These are phyloP conservation scores for Solanum neorickii DNA, from an alignment of 257 asterid species.

Conservation along the genomic window DNA sequence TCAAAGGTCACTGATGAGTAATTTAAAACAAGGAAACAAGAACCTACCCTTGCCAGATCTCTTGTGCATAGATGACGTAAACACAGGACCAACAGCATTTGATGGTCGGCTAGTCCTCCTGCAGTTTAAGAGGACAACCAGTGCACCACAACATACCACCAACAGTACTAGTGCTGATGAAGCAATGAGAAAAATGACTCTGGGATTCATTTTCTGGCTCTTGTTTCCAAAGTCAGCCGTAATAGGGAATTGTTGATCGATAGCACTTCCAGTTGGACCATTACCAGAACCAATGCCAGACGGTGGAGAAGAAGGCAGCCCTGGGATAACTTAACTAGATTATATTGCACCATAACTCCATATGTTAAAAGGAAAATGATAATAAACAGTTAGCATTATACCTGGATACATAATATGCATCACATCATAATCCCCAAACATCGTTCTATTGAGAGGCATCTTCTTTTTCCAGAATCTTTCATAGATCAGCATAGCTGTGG, in stretches of 20 bases:
- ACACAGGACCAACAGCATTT: slow-evolving; percentile 74
- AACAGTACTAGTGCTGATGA: slow-evolving; percentile 69
- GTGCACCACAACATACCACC: slow-evolving; percentile 68
- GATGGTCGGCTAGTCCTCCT: slow-evolving; percentile 57
- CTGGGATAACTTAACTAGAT: slow-evolving; percentile 28
- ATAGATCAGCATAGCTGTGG: slow-evolving; percentile 79
- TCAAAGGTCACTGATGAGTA: neutral
- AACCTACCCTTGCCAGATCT: slow-evolving; percentile 46
- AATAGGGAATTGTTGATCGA: slow-evolving; percentile 68
- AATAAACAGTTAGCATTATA: slow-evolving; percentile 10
- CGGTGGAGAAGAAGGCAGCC: slow-evolving; percentile 73
- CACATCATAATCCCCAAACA: slow-evolving; percentile 83
- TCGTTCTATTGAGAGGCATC: slow-evolving; percentile 73
- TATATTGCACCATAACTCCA: neutral
- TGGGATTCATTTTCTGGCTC: slow-evolving; percentile 61
- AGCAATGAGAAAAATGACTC: slow-evolving; percentile 61
- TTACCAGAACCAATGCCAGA: slow-evolving; percentile 45
- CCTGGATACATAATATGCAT: slow-evolving; percentile 69
- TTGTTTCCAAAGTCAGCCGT: slow-evolving; percentile 54
- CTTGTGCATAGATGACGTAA: slow-evolving; percentile 57
- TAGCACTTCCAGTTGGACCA: slow-evolving; percentile 70
- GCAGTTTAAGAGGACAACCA: slow-evolving; percentile 60
- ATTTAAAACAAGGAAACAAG: neutral
- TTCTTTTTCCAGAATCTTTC: slow-evolving; percentile 75
- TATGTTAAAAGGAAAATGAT: neutral